Conservation (phyloP, 345 rosid genomes). For the Psidium guajava region DNA sequence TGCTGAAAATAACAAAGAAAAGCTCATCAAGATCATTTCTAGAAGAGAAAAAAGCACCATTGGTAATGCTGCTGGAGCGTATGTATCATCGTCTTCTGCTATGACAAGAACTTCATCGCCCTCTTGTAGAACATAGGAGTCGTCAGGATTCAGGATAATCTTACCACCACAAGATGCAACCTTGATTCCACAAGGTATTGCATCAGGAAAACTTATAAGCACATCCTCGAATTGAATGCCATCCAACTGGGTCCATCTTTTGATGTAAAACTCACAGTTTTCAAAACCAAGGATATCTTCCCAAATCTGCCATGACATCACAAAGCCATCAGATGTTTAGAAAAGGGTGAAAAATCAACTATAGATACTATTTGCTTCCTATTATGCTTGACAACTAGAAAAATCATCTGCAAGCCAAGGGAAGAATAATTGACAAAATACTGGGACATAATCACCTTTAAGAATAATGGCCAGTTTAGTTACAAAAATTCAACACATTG, state of each 20-base stretch:
- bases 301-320: constrained; percentile 42
- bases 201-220: constrained; percentile 66
- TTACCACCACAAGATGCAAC: constrained; percentile 59
- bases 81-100: constrained; percentile 73
- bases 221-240: constrained; percentile 63
- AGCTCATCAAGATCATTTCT: not conserved
- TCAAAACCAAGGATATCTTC: constrained; percentile 74
- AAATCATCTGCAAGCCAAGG: not conserved
- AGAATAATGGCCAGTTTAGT: not conserved
- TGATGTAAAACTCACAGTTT: constrained; percentile 67
- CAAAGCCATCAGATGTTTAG: not conserved
- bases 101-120: constrained; percentile 74
- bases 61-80: constrained; percentile 50
- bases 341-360: not conserved
- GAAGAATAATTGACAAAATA: not conserved
- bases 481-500: not conserved
- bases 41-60: constrained; percentile 45
- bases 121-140: constrained; percentile 49
- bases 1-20: not conserved
- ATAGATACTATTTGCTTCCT: not conserved
- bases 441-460: not conserved
- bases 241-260: constrained; percentile 60
- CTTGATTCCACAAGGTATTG: constrained; percentile 69
- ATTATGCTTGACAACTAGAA: not conserved
- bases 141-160: constrained; percentile 64